Base-by-base conservation (phyloP, 73 alveolate genomes). In the Stentor roeselii region DNA sequence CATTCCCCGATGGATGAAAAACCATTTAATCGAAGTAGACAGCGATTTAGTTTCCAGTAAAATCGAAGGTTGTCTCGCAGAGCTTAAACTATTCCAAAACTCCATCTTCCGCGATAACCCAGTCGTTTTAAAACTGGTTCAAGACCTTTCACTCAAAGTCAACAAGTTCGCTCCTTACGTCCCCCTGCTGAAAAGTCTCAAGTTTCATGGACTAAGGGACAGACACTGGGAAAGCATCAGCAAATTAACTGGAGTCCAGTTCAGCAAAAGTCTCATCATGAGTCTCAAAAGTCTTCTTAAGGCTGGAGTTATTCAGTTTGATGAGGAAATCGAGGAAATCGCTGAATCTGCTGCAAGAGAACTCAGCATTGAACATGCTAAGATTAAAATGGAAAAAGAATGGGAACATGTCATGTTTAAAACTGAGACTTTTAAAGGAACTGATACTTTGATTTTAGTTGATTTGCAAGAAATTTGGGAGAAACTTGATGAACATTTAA, bases 401-500 rank as follows among this genome's bases (percentile, higher is more conserved):
- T 94, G 94, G 94, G 93, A 92, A 75, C 88, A 86, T 82, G 89
- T 92, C 88, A 92, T 90, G 88, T 94, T 94, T 76, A 95, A 89
- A 75, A 82, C 90, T 39, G 78, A 59, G 3, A 88, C 84, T 59
- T 94, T 92, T 78, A 92, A 92, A 75, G 94, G 90, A 82, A 92
- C 95, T 60, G 95, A 93, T 60, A 74, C 94, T 41, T 88, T 36
- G 39, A 90, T 92, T 39, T 82, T 94, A 67, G 90, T 88, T 78
- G 95, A 91, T 60, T 93, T 92, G 38, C 95, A 94, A 39, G 97
- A 96, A 3, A 85, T 94, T 11, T 91, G 97, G 90, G 98, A 94
- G 42, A 89, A 88, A 67, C 80, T 94, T 36, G 98, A 94, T 83
- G 97, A 92, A 30, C 93, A 92, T 61, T 86, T 94, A 40, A 86